These are phyloP conservation scores for Daldinia vernicosa DNA, from an alignment of 495 filamentous ascomycete genomes.

Conservation along the genomic window DNA sequence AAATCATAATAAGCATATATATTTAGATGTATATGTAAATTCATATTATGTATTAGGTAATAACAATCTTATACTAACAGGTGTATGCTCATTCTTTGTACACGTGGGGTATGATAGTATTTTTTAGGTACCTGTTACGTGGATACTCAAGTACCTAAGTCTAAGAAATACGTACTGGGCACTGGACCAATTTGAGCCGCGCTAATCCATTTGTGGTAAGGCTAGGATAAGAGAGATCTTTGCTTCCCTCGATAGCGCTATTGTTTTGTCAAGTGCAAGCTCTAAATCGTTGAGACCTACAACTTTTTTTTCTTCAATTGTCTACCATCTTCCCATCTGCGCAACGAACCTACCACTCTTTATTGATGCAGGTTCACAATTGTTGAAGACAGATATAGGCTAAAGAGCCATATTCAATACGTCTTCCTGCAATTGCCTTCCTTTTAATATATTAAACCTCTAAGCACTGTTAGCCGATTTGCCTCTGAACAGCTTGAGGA, in stretches of 20 bases:
- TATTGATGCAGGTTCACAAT: conserved; percentile 13
- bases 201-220: conserved; percentile 26
- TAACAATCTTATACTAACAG: too few species aligned
- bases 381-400: not conserved
- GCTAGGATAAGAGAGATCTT: conserved; percentile 1
- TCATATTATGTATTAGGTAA: not conserved
- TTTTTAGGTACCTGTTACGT: not conserved
- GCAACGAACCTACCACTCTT: not conserved
- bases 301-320: conserved; percentile 24
- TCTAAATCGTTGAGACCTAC: conserved; percentile 33
- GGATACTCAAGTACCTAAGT: not conserved
- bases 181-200: conserved; percentile 25
- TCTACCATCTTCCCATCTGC: conserved; percentile 10
- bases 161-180: conserved; percentile 10
- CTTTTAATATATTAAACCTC: not conserved
- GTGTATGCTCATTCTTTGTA: not conserved
- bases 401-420: not conserved
- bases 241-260: conserved; percentile 29
- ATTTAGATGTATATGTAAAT: conserved; percentile 1
- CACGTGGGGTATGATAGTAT: not conserved
- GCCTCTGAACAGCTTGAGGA: not conserved
- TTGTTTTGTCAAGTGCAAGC: conserved; percentile 35
- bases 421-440: not conserved
- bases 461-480: not conserved
- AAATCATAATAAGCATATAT: not conserved